Base-by-base conservation (phyloP, 208 protist genomes). In the Acanthamoeba culbertsoni region DNA sequence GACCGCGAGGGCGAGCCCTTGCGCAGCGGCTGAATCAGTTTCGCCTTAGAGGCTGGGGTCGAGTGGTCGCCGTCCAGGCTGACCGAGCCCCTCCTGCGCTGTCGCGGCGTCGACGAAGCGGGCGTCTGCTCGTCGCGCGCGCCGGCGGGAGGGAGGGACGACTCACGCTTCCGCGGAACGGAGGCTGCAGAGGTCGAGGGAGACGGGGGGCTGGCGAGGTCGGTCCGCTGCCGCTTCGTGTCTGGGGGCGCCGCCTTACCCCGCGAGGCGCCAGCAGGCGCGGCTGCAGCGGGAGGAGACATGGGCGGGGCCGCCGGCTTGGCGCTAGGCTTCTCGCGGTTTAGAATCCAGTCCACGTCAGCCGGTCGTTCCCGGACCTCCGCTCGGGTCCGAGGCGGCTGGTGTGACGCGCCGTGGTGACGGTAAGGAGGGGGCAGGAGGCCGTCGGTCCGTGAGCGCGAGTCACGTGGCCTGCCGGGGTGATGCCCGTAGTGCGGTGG, bases 271-370 rank as follows among this genome's bases (percentile, higher is more conserved):
- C 43, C 79, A 18, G 23, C 53, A 46, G 4, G 4, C 18, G 51
- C 79, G 28, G 18, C 16, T 26, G 45, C 5, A 5, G 79, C 33
- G 7, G 53, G 28, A 40, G 42, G n/a, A 23, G 73, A 23, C 16
- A 28, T 28, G 73, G 43, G 40, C 8, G 16, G 5, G 40, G 23
- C 73, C 20, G 73, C 16, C 3, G 79, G 51, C 51, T 62, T 63
- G 33, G n/a, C 31, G 35, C 53, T 88, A 6, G 45, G 45, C 51
- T 88, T 63, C 28, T 88, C 79, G 16, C 79, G n/a, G 48, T 88
- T 88, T 14, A 88, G 79, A 28, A 88, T 88, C 79, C 79, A 88
- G n/a, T 63, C 53, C 53, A 88, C 31, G 37, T 88, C 79, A 8
- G 45, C 79, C 31, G 23, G 31, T 45, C 46, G 45, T 88, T n/a